phyloP scores from a whole-genome alignment of 495 filamentous ascomycete species.

The Daldinia caldariorum region DNA sequence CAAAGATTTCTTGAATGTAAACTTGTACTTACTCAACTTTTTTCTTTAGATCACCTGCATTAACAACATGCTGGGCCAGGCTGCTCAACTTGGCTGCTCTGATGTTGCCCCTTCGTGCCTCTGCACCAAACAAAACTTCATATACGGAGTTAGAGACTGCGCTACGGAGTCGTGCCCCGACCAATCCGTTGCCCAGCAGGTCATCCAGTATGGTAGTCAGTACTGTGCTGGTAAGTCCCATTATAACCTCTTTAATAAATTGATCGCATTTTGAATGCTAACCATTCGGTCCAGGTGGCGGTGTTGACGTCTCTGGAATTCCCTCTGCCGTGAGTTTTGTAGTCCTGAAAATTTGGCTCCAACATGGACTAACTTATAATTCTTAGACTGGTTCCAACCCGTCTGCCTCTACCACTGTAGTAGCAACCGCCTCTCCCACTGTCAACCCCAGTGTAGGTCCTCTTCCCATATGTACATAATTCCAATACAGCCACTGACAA shows the following conservation, averaged over 20 bases:
- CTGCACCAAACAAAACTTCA: slow-evolving; percentile 74
- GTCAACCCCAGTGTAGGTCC: slow-evolving; percentile 19
- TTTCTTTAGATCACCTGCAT: slow-evolving; percentile 72
- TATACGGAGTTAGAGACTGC: slow-evolving; percentile 83
- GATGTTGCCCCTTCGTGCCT: slow-evolving; percentile 70
- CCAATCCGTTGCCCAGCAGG: slow-evolving; percentile 41
- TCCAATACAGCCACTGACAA: slow-evolving; percentile 11
- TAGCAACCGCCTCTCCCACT: slow-evolving; percentile 38
- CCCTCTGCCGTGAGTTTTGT: slow-evolving; percentile 39
- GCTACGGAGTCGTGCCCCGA: slow-evolving; percentile 69
- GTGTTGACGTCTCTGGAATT: slow-evolving; percentile 41
- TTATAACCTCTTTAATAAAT: not conserved
- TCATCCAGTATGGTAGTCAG: slow-evolving; percentile 50
- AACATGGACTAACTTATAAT: slow-evolving; percentile 8
- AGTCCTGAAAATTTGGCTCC: not conserved
- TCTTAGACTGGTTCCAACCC: slow-evolving; percentile 28
- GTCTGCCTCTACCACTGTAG: slow-evolving; percentile 34
- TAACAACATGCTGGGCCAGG: slow-evolving; percentile 74
- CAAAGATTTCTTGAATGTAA: not conserved
- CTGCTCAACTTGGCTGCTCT: slow-evolving; percentile 67
- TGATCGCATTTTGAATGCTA: slow-evolving; percentile 7
- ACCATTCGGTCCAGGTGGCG: slow-evolving; percentile 32
- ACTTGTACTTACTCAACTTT: slow-evolving; percentile 2
- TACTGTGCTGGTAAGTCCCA: slow-evolving; percentile 47
- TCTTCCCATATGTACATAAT: not conserved